Conservation (phyloP, 768 basidiomycete genomes). For the Cubamyces sp. region DNA sequence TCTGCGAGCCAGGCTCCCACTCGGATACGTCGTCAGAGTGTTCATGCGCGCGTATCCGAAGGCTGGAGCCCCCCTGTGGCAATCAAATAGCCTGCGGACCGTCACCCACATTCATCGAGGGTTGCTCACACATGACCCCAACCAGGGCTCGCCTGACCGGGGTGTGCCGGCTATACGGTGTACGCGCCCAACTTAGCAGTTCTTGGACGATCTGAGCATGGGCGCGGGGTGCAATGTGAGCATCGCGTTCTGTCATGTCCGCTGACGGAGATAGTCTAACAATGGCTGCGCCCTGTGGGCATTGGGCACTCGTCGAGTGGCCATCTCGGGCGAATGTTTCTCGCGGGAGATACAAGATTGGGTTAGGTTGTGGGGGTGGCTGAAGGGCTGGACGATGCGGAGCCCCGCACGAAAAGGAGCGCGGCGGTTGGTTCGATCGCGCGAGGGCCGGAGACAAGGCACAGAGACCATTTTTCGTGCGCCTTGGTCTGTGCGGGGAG, state of each 20-base stretch:
- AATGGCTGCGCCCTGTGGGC: neutral
- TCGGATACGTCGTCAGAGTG: neutral
- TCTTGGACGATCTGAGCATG: neutral
- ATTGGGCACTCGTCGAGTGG: neutral
- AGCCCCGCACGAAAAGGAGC: conserved; percentile 9
- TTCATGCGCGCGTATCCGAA: conserved; percentile 1
- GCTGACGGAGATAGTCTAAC: neutral
- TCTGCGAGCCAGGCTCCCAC: conserved; percentile 4
- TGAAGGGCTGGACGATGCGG: neutral
- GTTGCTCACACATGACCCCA: conserved; percentile 13
- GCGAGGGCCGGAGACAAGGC: conserved; percentile 5
- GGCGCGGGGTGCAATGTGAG: neutral
- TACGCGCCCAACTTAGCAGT: neutral
- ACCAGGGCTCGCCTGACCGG: conserved; percentile 15
- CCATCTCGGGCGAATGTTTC: conserved; percentile 3
- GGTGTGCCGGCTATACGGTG: conserved; percentile 1
- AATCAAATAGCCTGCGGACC: conserved; percentile 5
- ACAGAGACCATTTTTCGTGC: neutral
- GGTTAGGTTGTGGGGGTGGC: neutral
- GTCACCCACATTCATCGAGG: neutral
- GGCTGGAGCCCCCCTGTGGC: conserved; percentile 23
- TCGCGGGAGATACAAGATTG: conserved; percentile 6
- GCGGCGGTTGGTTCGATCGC: conserved; percentile 1
- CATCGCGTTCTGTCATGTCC: neutral
- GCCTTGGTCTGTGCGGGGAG: neutral